These are phyloP conservation scores for Epithele typhae DNA, from an alignment of 768 basidiomycete genomes.

Conservation along the genomic window DNA sequence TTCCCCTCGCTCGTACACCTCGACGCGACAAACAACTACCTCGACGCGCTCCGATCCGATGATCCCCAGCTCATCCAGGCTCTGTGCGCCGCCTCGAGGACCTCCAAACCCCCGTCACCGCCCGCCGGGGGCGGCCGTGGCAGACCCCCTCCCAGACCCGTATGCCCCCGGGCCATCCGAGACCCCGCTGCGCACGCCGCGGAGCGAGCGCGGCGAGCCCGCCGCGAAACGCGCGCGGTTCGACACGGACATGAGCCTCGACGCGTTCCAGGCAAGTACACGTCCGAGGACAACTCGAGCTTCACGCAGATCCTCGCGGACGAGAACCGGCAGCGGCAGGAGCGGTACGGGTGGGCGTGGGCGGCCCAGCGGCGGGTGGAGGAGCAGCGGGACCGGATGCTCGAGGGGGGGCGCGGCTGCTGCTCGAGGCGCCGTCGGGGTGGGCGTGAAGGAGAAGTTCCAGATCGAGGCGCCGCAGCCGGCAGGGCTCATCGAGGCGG, in stretches of 20 bases:
- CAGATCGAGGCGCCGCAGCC: constrained; percentile 55
- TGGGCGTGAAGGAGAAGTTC: constrained; percentile 67
- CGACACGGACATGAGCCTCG: constrained; percentile 63
- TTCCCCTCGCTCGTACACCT: constrained; percentile 91
- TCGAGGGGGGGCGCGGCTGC: constrained; percentile 63
- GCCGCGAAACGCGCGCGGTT: constrained; percentile 36
- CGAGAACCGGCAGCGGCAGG: constrained; percentile 80
- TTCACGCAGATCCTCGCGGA: constrained; percentile 90
- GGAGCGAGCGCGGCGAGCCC: constrained; percentile 35
- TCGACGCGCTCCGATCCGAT: constrained; percentile 71
- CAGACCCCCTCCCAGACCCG: too few species aligned
- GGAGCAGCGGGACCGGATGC: constrained; percentile 55
- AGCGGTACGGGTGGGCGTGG: constrained; percentile 91
- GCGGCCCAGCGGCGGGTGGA: constrained; percentile 84
- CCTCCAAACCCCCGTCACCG: constrained; percentile 49
- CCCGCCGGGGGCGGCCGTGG: constrained; percentile 55
- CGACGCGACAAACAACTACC: constrained; percentile 83
- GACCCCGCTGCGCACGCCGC: too few species aligned
- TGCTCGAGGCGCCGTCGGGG: constrained; percentile 63
- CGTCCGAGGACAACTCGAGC: constrained; percentile 96
- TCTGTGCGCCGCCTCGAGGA: constrained; percentile 44
- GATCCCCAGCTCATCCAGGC: constrained; percentile 75
- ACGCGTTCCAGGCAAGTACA: constrained; percentile 69
- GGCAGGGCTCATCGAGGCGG: constrained; percentile 48
- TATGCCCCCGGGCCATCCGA: too few species aligned